Evolutionary conservation across 805 yeast genomes (phyloP).

Genomic region (Cyberlindnera samutprakarnensis): DNA sequence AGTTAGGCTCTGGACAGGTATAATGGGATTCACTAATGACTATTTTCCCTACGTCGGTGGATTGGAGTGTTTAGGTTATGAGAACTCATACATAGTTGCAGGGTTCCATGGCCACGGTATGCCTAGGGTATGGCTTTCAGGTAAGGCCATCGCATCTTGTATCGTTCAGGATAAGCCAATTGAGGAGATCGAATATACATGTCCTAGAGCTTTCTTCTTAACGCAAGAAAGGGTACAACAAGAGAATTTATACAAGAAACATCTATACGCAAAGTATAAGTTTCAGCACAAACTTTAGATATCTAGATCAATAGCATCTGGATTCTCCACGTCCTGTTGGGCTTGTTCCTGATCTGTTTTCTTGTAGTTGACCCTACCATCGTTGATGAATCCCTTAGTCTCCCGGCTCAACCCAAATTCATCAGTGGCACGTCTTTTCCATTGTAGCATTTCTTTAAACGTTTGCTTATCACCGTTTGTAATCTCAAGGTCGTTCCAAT

Average conservation of each 20-base stretch:
- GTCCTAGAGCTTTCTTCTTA: slow-evolving; percentile 13
- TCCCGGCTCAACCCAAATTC: slow-evolving; percentile 23
- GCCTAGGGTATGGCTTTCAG: slow-evolving; percentile 37
- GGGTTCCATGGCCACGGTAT: slow-evolving; percentile 48
- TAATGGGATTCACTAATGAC: slow-evolving; percentile 38
- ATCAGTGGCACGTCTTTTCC: slow-evolving; percentile 36
- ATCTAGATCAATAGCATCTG: slow-evolving; percentile 57
- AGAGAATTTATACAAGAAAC: slow-evolving; percentile 4
- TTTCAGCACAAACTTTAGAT: not conserved
- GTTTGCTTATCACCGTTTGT: slow-evolving; percentile 62
- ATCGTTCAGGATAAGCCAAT: slow-evolving; percentile 8
- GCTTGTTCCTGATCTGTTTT: slow-evolving; percentile 1
- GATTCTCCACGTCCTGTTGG: slow-evolving; percentile 28
- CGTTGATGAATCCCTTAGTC: slow-evolving; percentile 43
- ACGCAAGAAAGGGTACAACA: slow-evolving; percentile 14
- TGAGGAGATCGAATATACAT: slow-evolving; percentile 11
- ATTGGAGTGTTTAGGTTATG: slow-evolving; percentile 20
- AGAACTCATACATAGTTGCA: slow-evolving; percentile 32
- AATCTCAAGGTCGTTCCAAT: slow-evolving; percentile 73
- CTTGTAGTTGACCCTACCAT: slow-evolving; percentile 11
- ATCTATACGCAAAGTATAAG: no score
- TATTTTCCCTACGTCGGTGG: slow-evolving; percentile 37
- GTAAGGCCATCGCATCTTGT: slow-evolving; percentile 31
- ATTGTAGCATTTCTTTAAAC: slow-evolving; percentile 65
- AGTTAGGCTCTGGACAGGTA: slow-evolving; percentile 36